Evolutionary conservation across 2,329 filamentous ascomycete genomes (phyloP), one percentile per base, ranked within the genome.

Genomic region (Laburnicola sp.): DNA sequence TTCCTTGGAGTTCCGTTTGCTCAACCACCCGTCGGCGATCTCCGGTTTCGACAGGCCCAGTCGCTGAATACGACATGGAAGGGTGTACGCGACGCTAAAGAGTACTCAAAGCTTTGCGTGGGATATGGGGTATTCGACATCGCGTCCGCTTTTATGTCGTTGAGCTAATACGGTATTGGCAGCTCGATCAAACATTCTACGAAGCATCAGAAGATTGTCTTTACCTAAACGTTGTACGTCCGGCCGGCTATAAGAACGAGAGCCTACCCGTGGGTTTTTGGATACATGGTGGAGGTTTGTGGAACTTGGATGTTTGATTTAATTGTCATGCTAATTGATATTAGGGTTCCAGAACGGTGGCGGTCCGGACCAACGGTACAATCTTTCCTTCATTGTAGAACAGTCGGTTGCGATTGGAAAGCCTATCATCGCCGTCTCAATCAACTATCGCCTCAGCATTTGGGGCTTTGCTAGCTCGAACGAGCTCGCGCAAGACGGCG

Each of bases 141-240:
- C 25, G 5, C 34, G 1, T 6, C 5, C 3, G 8, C 7, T n/a
- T 9, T 6, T 16, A 8, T 23, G 8, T 22, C 9, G 10, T 10
- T 10, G 8, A 21, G 23, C 39, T 43, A 22, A 79, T 16, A 65
- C 16, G 16, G 16, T 16, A 16, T 65, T 59, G 21, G 65, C 72
- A 27, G 66, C 65, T 11, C 68, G 66, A 69, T 41, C 62, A 69
- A 56, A 75, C 45, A 65, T 62, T 50, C 60, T 75, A 59, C 81
- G 77, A 66, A 80, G 81, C 68, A 85, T 88, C 65, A 11, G 82
- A 85, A 58, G 81, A 84, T 59, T 85, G 83, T 54, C 72, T 85
- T 3, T 82, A 81, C 28, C 62, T 85, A 40, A 85, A 84, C 56
- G 75, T 86, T 3, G 70, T 85, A 32, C 76, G 82, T 2, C 80